phyloP scores from a whole-genome alignment of 805 yeast genomes.

The Wickerhamomyces strasburgensis region DNA sequence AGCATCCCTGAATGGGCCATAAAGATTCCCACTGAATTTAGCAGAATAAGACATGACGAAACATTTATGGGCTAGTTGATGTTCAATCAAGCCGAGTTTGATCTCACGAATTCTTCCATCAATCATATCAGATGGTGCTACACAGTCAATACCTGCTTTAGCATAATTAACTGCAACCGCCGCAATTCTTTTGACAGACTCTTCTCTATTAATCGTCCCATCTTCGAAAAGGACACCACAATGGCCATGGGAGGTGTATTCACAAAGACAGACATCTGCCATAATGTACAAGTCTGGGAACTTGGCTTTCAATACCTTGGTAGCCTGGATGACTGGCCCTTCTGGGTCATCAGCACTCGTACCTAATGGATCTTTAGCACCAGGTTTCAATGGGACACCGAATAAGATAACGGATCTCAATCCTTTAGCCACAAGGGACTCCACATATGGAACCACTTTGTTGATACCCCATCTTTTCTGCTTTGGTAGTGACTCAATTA shows the following conservation, averaged over 20 bases:
- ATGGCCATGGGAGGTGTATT: constrained; percentile 96
- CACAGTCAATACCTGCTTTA: constrained; percentile 90
- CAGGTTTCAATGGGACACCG: constrained; percentile 80
- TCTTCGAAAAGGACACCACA: constrained; percentile 89
- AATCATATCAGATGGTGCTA: constrained; percentile 97
- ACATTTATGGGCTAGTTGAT: constrained; percentile 79
- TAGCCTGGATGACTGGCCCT: constrained; percentile 87
- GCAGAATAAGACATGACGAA: constrained; percentile 93
- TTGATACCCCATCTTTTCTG: constrained; percentile 85
- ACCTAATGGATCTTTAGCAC: constrained; percentile 75
- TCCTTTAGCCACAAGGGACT: constrained; percentile 70
- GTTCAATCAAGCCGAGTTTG: constrained; percentile 75
- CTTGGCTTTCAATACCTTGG: constrained; percentile 52
- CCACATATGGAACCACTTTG: constrained; percentile 68
- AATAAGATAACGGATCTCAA: constrained; percentile 80
- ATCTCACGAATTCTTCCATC: constrained; percentile 92
- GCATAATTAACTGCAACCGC: constrained; percentile 96
- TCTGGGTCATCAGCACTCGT: constrained; percentile 93
- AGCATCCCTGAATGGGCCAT: constrained; percentile 98
- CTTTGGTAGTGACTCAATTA: constrained; percentile 76
- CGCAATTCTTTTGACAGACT: constrained; percentile 76
- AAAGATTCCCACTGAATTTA: constrained; percentile 83
- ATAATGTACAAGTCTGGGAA: constrained; percentile 84
- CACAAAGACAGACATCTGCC: constrained; percentile 96
- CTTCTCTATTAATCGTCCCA: constrained; percentile 73